Evolutionary conservation across 768 basidiomycete genomes (phyloP).

Genomic region (Austroboletus eburneus): DNA sequence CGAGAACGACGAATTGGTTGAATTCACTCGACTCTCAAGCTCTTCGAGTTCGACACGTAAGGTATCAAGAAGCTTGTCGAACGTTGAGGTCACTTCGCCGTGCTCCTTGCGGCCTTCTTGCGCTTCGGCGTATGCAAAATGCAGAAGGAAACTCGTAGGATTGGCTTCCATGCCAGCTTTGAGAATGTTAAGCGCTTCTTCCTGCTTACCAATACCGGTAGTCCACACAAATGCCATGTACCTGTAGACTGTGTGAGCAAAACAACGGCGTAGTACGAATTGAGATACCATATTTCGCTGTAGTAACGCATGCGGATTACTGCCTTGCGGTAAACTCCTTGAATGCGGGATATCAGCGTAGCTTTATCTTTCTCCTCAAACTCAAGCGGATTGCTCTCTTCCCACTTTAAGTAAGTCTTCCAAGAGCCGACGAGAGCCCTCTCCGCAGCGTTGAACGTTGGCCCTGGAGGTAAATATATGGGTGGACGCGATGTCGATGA

Average conservation of each 20-base stretch:
- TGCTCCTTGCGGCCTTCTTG: conserved; percentile 62
- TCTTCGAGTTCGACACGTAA: conserved; percentile 63
- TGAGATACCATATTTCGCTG: conserved; percentile 82
- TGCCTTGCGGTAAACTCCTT: conserved; percentile 84
- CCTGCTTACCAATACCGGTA: conserved; percentile 64
- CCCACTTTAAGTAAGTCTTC: conserved; percentile 93
- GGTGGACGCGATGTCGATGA: conserved; percentile 38
- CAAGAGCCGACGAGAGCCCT: conserved; percentile 76
- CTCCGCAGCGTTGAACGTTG: conserved; percentile 71
- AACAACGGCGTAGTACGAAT: background rate
- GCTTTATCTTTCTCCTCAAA: conserved; percentile 79
- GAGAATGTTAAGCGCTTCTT: conserved; percentile 78
- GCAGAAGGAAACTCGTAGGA: conserved; percentile 83
- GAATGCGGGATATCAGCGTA: conserved; percentile 64
- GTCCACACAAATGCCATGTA: conserved; percentile 89
- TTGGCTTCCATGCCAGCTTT: conserved; percentile 87
- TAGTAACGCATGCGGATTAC: conserved; percentile 91
- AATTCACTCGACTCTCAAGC: conserved; percentile 44
- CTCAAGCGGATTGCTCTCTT: conserved; percentile 90
- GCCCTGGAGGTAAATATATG: conserved; percentile 63
- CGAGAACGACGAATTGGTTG: conserved; percentile 36
- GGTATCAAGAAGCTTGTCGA: conserved; percentile 64
- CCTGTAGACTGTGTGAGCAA: conserved; percentile 42
- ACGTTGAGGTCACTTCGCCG: conserved; percentile 65
- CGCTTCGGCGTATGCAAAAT: conserved; percentile 80